phyloP scores from a whole-genome alignment of 345 rosid species.

The Firmiana major region DNA sequence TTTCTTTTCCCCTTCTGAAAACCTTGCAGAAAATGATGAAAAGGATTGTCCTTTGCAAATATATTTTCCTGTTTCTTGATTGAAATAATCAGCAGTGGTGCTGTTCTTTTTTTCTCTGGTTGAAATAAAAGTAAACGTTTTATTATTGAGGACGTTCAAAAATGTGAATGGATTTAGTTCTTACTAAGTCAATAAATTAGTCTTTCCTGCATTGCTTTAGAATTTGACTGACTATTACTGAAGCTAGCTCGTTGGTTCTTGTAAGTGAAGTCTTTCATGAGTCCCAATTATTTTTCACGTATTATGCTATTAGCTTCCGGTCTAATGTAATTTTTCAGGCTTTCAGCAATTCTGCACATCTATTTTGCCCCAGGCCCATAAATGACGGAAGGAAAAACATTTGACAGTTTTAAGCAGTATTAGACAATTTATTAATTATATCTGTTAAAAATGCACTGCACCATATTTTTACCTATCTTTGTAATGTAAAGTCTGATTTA shows the following conservation, averaged over 20 bases:
- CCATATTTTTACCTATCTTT: background rate
- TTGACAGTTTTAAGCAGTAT: background rate
- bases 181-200: background rate
- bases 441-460: background rate
- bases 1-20: background rate
- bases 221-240: background rate
- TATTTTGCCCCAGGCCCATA: background rate
- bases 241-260: background rate
- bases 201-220: background rate
- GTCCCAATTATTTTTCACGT: background rate
- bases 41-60: background rate
- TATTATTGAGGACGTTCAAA: background rate
- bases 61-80: background rate
- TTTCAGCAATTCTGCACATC: background rate
- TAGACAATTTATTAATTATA: background rate
- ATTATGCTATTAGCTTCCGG: background rate
- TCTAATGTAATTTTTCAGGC: background rate
- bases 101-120: background rate
- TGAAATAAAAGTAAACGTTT: background rate
- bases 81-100: background rate
- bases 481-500: background rate
- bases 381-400: background rate
- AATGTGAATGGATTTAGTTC: background rate
- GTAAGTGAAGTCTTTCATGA: background rate
- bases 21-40: background rate